Percentiles rank a stretch among this genome's conserved stretches.
Conservation (phyloP, 2,329 filamentous ascomycete species). For the Fusarium brachygibbosum region DNA sequence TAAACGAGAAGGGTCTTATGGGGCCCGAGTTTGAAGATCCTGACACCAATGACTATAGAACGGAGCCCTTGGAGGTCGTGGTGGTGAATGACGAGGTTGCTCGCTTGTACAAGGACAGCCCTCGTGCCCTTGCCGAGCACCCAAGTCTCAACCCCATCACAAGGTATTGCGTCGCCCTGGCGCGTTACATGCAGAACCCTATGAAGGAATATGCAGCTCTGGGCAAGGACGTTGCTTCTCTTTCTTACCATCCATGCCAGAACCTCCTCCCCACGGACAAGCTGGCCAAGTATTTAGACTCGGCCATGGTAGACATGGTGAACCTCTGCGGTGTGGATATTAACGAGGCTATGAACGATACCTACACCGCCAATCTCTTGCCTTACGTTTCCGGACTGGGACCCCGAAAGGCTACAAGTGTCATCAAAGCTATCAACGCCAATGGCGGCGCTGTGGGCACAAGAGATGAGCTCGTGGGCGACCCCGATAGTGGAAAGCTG, state of each 20-base stretch:
- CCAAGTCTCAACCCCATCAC: constrained; percentile 83
- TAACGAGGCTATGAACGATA: constrained; percentile 87
- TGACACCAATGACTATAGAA: constrained; percentile 80
- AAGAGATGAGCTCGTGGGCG: constrained; percentile 88
- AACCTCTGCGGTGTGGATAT: constrained; percentile 96
- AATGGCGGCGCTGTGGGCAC: constrained; percentile 90
- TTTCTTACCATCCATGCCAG: constrained; percentile 91
- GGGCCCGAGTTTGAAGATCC: constrained; percentile 85
- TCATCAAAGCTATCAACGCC: constrained; percentile 82
- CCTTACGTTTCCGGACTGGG: constrained; percentile 93
- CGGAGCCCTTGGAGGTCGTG: constrained; percentile 86
- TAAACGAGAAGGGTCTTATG: constrained; percentile 81
- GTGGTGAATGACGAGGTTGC: constrained; percentile 97
- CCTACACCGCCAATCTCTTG: constrained; percentile 86
- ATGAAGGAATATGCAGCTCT: constrained; percentile 96
- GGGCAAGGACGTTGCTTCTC: constrained; percentile 86
- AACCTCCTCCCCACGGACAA: constrained; percentile 90
- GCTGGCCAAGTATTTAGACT: constrained; percentile 87
- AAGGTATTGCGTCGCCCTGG: constrained; percentile 90
- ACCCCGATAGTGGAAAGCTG: constrained; percentile 81
- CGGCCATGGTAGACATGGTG: constrained; percentile 98
- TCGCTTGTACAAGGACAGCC: constrained; percentile 93
- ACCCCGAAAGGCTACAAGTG: constrained; percentile 87
- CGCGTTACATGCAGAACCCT: constrained; percentile 93
- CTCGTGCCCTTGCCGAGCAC: constrained; percentile 82